Base-by-base conservation (phyloP, 108 stramenopile species). In the Cyclotella distinguenda region DNA sequence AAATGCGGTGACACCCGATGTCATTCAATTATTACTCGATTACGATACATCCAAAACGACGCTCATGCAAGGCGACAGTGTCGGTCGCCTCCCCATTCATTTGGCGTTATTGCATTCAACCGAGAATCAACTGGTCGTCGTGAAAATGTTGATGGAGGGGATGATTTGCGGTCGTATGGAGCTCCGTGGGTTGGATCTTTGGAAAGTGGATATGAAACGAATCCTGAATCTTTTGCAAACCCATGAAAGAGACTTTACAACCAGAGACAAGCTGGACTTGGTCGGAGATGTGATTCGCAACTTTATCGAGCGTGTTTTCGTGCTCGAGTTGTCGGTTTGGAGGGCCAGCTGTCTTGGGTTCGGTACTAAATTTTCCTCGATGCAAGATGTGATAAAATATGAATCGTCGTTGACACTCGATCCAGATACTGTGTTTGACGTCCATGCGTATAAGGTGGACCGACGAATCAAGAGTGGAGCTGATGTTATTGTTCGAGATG, bases 251-350 rank as follows among this genome's bases (percentile, higher is more conserved):
- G 81, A 84, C 72, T 82, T 82, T 47, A 77, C 57, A 0, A 77
- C 83, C 18, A 61, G 81, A 28, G 81, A 86, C 49, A 83, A 84
- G 35, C 46, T 86, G 51, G 81, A 82, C 27, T 68, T 82, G 36
- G 72, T 80, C n/a, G 48, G 67, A 21, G 71, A 73, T 15, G 68
- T 62, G 10, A 65, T 84, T 18, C 35, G 43, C 11, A 38, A 48
- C 3, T 79, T 84, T 32, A 66, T 77, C 36, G 78, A 84, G 27
- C 54, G 67, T 18, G 74, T 68, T 19, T 62, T 82, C 34, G 33
- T 46, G 1, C 66, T 86, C 39, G 86, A 86, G 47, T 50, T 86
- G 64, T 78, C 68, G 1, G 70, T 82, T 22, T 84, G 86, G 86
- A 82, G 83, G 18, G 55, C 60, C 1, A 75, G 78, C 33, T 82